Evolutionary conservation across 1,139 yeast species (phyloP).

Genomic region (Yamadazyma triangularis): DNA sequence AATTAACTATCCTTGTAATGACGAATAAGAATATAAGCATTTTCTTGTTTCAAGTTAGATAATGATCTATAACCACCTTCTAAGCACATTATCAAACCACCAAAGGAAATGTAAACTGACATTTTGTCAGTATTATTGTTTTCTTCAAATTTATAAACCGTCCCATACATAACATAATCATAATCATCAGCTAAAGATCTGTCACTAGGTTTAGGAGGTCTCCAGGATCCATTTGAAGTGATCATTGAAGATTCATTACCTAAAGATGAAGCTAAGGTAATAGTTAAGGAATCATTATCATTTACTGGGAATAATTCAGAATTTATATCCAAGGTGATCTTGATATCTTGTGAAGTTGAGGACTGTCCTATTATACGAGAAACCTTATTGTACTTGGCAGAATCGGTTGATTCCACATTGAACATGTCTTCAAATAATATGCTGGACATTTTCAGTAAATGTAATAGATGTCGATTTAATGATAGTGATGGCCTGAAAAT

Average conservation of each 20-base stretch:
- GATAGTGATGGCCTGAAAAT: too few relatives aligned
- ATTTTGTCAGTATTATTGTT: constrained; percentile 66
- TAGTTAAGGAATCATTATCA: constrained; percentile 75
- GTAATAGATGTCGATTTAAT: constrained; percentile 1
- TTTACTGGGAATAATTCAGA: constrained; percentile 87
- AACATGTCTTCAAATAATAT: constrained; percentile 93
- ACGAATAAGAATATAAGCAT: constrained; percentile 86
- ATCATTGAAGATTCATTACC: constrained; percentile 54
- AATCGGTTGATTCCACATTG: constrained; percentile 78
- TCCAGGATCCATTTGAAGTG: constrained; percentile 76
- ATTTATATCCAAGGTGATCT: constrained; percentile 86
- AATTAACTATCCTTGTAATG: constrained; percentile 46
- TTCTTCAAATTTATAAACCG: constrained; percentile 95
- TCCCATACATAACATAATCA: constrained; percentile 98
- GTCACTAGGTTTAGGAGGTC: constrained; percentile 84
- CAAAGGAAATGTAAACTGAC: constrained; percentile 91
- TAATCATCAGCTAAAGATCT: constrained; percentile 91
- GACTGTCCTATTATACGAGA: constrained; percentile 86
- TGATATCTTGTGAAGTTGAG: constrained; percentile 77
- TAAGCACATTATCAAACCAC: constrained; percentile 88
- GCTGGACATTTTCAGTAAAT: constrained; percentile 6
- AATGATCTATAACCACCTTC: constrained; percentile 94
- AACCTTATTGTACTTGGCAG: constrained; percentile 90
- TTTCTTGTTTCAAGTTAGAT: constrained; percentile 88
- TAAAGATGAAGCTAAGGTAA: constrained; percentile 78